These are phyloP conservation scores for Grosmannia clavigera DNA, from an alignment of 2,329 filamentous ascomycete genomes.

Conservation along the genomic window DNA sequence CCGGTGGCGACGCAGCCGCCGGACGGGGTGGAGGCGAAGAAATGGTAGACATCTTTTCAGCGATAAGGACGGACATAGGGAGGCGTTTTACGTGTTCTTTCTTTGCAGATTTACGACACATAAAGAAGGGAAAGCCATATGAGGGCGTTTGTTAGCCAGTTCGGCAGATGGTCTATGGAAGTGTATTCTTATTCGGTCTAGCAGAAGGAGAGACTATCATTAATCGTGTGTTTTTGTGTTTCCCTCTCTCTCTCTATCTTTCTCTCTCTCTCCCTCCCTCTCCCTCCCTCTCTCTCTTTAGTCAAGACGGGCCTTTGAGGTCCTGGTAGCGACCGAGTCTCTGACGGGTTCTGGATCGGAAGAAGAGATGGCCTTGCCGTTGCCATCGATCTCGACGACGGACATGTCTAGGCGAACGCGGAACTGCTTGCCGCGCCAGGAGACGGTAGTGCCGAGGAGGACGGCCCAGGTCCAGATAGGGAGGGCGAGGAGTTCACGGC, in stretches of 20 bases:
- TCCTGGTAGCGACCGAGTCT: neutral
- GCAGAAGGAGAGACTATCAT: too few species aligned
- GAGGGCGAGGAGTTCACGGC: constrained; percentile 67
- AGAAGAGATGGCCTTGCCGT: neutral
- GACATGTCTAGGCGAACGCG: constrained; percentile 74
- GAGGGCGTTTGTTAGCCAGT: too few species aligned
- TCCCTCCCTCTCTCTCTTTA: constrained; percentile 2
- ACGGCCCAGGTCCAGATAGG: constrained; percentile 89
- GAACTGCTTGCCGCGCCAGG: constrained; percentile 77
- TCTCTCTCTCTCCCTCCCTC: too few species aligned
- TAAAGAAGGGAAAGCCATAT: too few species aligned
- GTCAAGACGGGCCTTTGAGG: constrained; percentile 15
- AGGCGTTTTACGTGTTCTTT: neutral
- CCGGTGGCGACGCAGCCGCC: constrained; percentile 63
- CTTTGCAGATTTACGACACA: neutral
- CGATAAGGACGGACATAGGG: too few species aligned
- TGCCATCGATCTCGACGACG: constrained; percentile 39
- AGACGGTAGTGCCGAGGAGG: constrained; percentile 73
- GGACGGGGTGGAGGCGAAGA: constrained; percentile 65
- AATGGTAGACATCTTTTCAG: constrained; percentile 34
- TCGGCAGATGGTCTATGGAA: too few species aligned
- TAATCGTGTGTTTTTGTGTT: neutral
- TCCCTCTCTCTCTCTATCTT: too few species aligned
- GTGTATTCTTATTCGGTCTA: too few species aligned
- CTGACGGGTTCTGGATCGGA: neutral